Conservation (phyloP, 768 basidiomycete species). For the Tulasnella sp. region DNA sequence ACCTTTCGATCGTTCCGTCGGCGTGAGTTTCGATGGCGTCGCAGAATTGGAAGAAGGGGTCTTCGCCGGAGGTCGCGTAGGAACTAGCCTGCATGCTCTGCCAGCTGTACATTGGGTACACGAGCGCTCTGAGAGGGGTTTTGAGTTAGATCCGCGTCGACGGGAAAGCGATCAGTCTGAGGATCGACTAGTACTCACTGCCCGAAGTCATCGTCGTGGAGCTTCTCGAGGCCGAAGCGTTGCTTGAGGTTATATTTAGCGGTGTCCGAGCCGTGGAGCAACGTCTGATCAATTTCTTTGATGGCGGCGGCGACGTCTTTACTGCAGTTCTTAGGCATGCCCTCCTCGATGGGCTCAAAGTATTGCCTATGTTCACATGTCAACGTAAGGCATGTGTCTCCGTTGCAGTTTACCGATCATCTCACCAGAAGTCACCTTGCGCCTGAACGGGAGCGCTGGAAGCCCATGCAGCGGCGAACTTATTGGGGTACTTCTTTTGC, state of each 20-base stretch:
- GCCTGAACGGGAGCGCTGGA: constrained; percentile 12
- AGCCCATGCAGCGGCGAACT: constrained; percentile 11
- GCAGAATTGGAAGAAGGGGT: constrained; percentile 4
- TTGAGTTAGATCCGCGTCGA: background rate
- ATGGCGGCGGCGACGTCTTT: background rate
- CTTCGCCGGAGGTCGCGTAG: background rate
- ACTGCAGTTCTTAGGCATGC: constrained; percentile 15
- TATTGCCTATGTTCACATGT: background rate
- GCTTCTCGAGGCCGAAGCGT: background rate
- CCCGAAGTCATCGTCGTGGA: background rate
- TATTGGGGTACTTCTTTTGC: background rate
- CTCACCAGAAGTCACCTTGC: constrained; percentile 7
- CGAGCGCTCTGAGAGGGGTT: background rate
- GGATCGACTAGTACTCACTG: background rate
- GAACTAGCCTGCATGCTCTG: background rate
- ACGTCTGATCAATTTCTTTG: background rate
- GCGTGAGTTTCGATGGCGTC: constrained; percentile 1
- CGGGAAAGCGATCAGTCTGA: background rate
- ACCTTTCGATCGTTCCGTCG: background rate
- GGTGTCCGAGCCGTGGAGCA: background rate
- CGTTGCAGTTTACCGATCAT: background rate
- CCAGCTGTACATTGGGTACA: background rate
- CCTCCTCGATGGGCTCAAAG: constrained; percentile 10
- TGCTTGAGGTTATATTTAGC: background rate
- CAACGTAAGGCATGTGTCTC: background rate